Percentiles rank a stretch among this genome's conserved stretches.
These are phyloP conservation scores for Microstegium vimineum DNA, from an alignment of 176 grass and related monocot species.

Conservation along the genomic window DNA sequence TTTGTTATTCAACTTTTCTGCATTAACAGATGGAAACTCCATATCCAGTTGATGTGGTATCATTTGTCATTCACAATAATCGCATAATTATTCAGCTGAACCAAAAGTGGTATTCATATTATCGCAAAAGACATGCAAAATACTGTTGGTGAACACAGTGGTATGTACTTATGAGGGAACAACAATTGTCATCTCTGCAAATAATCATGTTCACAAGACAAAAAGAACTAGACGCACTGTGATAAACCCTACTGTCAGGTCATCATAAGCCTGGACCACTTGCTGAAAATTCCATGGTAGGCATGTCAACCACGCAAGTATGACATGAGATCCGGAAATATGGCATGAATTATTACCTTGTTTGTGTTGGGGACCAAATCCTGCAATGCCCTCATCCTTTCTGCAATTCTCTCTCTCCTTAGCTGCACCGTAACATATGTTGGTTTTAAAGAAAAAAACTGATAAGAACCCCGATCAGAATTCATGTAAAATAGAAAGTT, in stretches of 20 bases:
- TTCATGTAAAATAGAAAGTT: not conserved
- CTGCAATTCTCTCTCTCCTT: constrained; percentile 90
- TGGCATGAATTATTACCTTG: constrained; percentile 54
- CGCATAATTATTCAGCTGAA: not conserved
- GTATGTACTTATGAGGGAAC: not conserved
- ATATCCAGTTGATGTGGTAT: not conserved
- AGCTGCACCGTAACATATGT: constrained; percentile 40
- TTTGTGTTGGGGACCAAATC: constrained; percentile 95
- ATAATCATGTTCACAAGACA: not conserved
- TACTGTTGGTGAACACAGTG: not conserved
- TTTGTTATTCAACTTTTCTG: not conserved
- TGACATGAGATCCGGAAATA: constrained; percentile 21
- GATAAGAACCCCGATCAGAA: not conserved
- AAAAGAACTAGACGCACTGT: constrained; percentile 10
- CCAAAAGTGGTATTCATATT: not conserved
- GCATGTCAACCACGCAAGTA: constrained; percentile 10
- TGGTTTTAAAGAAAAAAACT: not conserved
- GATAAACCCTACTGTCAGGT: not conserved
- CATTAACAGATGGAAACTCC: not conserved
- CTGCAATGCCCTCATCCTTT: constrained; percentile 90
- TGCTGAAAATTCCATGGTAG: constrained; percentile 15
- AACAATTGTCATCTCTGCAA: not conserved
- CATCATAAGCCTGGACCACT: constrained; percentile 28
- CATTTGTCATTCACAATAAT: not conserved
- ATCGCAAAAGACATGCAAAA: not conserved